Conservation (phyloP, 805 yeast species). For the Teunomyces kruisii region DNA sequence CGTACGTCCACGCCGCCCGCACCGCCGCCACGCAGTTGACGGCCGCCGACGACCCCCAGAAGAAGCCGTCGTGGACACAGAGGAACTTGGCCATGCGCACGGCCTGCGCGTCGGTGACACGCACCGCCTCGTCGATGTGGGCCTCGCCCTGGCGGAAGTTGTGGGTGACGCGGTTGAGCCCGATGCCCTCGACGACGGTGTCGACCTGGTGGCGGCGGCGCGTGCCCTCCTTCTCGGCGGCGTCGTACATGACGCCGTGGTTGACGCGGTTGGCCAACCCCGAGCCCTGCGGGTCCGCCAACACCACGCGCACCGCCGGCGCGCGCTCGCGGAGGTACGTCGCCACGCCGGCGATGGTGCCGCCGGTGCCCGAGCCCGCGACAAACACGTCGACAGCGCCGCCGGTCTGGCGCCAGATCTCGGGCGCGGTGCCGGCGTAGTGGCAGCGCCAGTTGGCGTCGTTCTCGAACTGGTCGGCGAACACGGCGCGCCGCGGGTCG, state of each 20-base stretch:
- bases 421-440: constrained; percentile 86
- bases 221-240: constrained; percentile 87
- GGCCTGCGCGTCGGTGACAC: constrained; percentile 81
- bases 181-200: constrained; percentile 91
- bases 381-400: constrained; percentile 72
- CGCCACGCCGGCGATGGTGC: constrained; percentile 28
- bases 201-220: constrained; percentile 95
- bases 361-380: constrained; percentile 92
- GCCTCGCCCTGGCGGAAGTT: constrained; percentile 74
- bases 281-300: constrained; percentile 96
- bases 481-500: constrained; percentile 58
- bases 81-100: constrained; percentile 83
- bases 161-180: constrained; percentile 80
- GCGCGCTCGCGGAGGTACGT: constrained; percentile 44
- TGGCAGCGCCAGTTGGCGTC: constrained; percentile 88
- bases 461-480: constrained; percentile 95
- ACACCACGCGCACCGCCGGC: constrained; percentile 47
- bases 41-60: constrained; percentile 92
- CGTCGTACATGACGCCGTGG: constrained; percentile 90
- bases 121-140: constrained; percentile 71
- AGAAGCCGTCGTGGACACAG: constrained; percentile 82
- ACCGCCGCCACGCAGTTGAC: constrained; percentile 90
- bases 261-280: constrained; percentile 85
- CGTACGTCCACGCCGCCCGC: constrained; percentile 44
- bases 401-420: constrained; percentile 73